Percentiles rank a stretch among this genome's conserved stretches.
Evolutionary conservation across 352 stramenopile genomes (phyloP).

Genomic region (Globisporangium irregulare): DNA sequence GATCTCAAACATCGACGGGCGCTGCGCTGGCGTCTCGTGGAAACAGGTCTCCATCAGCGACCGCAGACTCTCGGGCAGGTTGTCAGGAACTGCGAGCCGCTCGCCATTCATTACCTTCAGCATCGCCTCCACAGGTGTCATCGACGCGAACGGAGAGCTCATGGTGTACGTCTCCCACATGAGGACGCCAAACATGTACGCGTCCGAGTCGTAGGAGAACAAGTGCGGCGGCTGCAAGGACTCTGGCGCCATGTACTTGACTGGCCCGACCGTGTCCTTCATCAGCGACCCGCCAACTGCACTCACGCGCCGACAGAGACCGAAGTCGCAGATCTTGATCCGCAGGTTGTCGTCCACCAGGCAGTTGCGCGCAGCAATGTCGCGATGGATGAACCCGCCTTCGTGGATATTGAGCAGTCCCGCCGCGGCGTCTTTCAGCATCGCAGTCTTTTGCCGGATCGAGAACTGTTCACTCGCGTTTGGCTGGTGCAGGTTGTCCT

Average conservation of each 20-base stretch:
- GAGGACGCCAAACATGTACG: conserved; percentile 83
- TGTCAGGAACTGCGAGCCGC: conserved; percentile 42
- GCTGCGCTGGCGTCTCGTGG: conserved; percentile 53
- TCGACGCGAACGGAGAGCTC: conserved; percentile 44
- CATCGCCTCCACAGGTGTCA: conserved; percentile 62
- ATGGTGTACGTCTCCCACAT: conserved; percentile 80
- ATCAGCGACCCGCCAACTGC: conserved; percentile 50
- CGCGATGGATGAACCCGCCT: conserved; percentile 81
- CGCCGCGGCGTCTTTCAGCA: conserved; percentile 71
- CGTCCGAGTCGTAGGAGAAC: conserved; percentile 76
- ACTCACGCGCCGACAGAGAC: conserved; percentile 65
- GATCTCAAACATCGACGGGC: conserved; percentile 72
- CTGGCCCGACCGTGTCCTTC: conserved; percentile 60
- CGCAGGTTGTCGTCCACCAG: conserved; percentile 57
- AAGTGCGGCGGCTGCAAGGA: conserved; percentile 68
- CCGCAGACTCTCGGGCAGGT: conserved; percentile 45
- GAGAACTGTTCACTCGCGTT: conserved; percentile 27
- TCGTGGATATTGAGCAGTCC: conserved; percentile 84
- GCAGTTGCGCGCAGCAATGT: conserved; percentile 78
- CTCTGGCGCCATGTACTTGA: conserved; percentile 86
- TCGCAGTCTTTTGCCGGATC: conserved; percentile 44
- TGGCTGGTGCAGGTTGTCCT: conserved; percentile 57
- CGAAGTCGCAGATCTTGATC: conserved; percentile 82
- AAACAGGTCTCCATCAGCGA: conserved; percentile 72
- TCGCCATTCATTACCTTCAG: conserved; percentile 61